Evolutionary conservation across 768 basidiomycete species (phyloP), one percentile per base, ranked within the genome.

Genomic region (Tylopilus subfusipes): DNA sequence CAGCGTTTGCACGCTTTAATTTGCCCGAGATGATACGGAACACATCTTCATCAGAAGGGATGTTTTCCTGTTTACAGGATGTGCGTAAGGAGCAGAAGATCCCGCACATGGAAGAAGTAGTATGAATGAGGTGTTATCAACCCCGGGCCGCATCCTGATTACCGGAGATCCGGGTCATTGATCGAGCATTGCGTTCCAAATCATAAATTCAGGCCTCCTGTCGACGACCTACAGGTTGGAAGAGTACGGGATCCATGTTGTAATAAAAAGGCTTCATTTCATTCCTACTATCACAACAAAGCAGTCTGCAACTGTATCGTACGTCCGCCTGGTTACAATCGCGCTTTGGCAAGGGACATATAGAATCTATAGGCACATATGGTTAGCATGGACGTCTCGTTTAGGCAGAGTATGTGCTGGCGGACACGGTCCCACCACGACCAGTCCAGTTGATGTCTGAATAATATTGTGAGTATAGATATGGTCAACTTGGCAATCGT

Each of bases 371-470:
- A 48, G 40, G 36, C 29, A 59, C 50, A 60, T 14, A 50, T 43
- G 33, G 43, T n/a, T 46, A 52, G 29, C 21, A 31, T 13, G 14
- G 25, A 48, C 18, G n/a, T 36, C 39, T 45, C 42, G 30, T 57
- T 74, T 77, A 87, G 57, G 83, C 86, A 62, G 75, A 75, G 82
- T 98, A 98, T 48, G 88, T 84, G 57, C 83, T 86, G 36, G 94
- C 88, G 51, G 96, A 93, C 53, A 96, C 93, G 62, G 86, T 93
- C 61, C 96, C 96, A 48, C 96, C 96, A 61, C 93, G 92, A 43
- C 96, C 96, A 63, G 95, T 98, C 96, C 96, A 98, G 81, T 97
- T 98, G 77, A 96, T 80, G 77, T 99, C 96, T 90, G 55, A 13
- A 33, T 5, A 47, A 18, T 10, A 27, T 29, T 11, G 38, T 64